Percentiles rank a stretch among this genome's conserved stretches.
Conservation (phyloP, 225 moss, liverwort and hornwort genomes). For the Pseudoscleropodium purum region DNA sequence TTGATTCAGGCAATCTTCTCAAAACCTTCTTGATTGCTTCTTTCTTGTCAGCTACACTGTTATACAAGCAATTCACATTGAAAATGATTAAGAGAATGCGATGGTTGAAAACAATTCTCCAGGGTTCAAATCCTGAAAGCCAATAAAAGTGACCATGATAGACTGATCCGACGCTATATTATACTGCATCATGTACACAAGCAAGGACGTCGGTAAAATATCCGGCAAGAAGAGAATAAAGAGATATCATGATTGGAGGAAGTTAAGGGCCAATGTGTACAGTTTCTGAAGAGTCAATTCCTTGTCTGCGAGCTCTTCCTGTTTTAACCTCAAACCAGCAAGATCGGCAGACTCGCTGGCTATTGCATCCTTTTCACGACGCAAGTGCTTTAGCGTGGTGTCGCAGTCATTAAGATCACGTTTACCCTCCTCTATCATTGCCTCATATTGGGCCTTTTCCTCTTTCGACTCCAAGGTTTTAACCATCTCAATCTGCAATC, state of each 20-base stretch:
- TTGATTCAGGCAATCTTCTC: constrained; percentile 57
- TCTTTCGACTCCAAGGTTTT: constrained; percentile 30
- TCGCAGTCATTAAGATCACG: constrained; percentile 40
- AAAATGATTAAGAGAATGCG: background rate
- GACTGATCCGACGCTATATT: background rate
- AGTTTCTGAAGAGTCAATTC: constrained; percentile 53
- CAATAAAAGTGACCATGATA: background rate
- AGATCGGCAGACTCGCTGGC: constrained; percentile 78
- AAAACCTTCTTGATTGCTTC: constrained; percentile 48
- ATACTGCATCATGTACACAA: background rate
- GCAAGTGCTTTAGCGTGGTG: constrained; percentile 54
- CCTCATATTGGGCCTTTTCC: constrained; percentile 45
- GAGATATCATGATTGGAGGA: background rate
- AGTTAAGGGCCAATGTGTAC: constrained; percentile 24
- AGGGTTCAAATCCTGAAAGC: background rate
- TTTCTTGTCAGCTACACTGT: constrained; percentile 56
- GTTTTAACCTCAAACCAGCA: constrained; percentile 56
- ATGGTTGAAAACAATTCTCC: background rate
- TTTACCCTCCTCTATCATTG: constrained; percentile 48
- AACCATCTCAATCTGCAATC: constrained; percentile 61
- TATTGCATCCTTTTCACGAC: constrained; percentile 79
- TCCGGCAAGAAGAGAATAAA: background rate
- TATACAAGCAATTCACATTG: background rate
- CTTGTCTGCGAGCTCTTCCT: constrained; percentile 73
- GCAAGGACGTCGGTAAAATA: background rate